Evolutionary conservation across 1,284 basidiomycete genomes (phyloP).

Genomic region (Ceratobasidium sp.): DNA sequence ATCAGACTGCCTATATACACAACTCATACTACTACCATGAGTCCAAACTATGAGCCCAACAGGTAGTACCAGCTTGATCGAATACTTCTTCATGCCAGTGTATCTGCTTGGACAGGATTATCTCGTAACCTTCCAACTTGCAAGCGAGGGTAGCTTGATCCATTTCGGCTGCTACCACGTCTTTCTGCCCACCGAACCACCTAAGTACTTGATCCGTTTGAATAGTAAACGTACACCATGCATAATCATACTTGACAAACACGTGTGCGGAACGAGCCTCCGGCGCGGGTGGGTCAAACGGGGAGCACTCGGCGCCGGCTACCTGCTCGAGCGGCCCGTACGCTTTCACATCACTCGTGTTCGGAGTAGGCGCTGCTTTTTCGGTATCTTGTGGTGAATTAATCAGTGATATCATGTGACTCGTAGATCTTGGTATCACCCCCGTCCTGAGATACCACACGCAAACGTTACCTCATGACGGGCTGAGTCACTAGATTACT

Average conservation of each 20-base stretch:
- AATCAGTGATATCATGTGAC: too few relatives aligned
- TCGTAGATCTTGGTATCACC: too few relatives aligned
- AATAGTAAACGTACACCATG: neutral
- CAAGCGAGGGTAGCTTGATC: conserved; percentile 55
- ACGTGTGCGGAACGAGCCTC: conserved; percentile 27
- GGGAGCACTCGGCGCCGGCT: conserved; percentile 63
- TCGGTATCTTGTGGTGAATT: too few relatives aligned
- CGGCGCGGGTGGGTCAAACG: conserved; percentile 52
- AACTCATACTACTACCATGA: too few relatives aligned
- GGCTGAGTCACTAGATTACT: too few relatives aligned
- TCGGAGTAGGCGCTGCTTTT: too few relatives aligned
- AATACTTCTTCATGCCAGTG: conserved; percentile 66
- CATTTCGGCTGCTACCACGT: conserved; percentile 56
- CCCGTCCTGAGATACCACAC: too few relatives aligned
- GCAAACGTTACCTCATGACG: too few relatives aligned
- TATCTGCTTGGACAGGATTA: conserved; percentile 62
- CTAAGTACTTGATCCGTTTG: neutral
- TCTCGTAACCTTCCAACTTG: conserved; percentile 64
- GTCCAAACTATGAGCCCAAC: too few relatives aligned
- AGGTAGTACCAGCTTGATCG: too few relatives aligned
- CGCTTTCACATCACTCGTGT: conserved; percentile 58
- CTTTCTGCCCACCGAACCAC: conserved; percentile 28
- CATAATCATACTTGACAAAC: conserved; percentile 36
- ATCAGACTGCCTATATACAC: too few relatives aligned
- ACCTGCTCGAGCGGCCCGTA: conserved; percentile 70